Evolutionary conservation across 2,329 filamentous ascomycete genomes (phyloP), one percentile per base, ranked within the genome.

Genomic region (Colletotrichum filicis): DNA sequence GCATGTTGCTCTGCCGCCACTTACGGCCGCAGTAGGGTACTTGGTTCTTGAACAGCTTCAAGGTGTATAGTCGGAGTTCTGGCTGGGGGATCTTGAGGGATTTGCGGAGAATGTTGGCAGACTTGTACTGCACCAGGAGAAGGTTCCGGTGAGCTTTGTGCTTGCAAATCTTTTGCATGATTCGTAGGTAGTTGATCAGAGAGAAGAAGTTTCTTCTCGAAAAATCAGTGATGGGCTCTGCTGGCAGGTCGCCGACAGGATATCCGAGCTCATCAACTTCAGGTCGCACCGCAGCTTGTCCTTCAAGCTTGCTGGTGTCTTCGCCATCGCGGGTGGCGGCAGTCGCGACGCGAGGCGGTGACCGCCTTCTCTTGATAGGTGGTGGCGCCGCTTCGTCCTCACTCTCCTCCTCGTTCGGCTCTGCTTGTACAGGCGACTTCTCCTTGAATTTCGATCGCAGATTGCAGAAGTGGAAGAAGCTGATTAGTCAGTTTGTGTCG

Each of bases 31-130:
- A 98, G 86, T 98, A 99, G 1, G 97, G 97, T 5, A 99, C 97
- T 83, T 99, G 97, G 74, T 95, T 97, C 83, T 99, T 99, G 91
- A 98, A 98, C 0, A 99, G 89, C 84, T 99, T 99, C 77, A 99
- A 90, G 0, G 97, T 98, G 85, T 98, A 98, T 56, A 98, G 91
- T 6, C 97, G 92, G 53, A 99, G 88, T 78, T 95, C 90, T 2
- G 92, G 92, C 79, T 99, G 95, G 0, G 96, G 96, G 26, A 98
- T 93, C 77, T 97, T 96, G 19, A 99, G 90, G 6, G 94, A 92
- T 82, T 98, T 98, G 78, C 95, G 93, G 30, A 99, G 89, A 77
- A 98, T 97, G 72, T 94, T 95, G 70, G 93, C 95, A 60, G 93
- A 97, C 84, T 98, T 98, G 87, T 98, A 98, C 79, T 96, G 94